Base-by-base conservation (phyloP, 2,329 filamentous ascomycete genomes). In the Didymella glomerata region DNA sequence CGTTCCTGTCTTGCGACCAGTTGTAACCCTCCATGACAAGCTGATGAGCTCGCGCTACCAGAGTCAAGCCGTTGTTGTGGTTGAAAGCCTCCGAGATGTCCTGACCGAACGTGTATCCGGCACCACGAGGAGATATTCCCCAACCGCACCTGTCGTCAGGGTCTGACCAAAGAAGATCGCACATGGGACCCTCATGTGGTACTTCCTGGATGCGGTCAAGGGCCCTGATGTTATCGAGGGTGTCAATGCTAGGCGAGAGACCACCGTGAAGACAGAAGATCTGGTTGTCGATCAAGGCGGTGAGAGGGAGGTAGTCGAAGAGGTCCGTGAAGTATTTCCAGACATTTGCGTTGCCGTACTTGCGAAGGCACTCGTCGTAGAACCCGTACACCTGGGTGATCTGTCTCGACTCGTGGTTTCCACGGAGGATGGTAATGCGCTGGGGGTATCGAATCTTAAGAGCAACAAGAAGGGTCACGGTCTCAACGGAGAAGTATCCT, bases 1-100 rank as follows among this genome's bases (percentile, higher is more conserved):
- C 95, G 70, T 99, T 98, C 67, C 94, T 85, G 77, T 98, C 95
- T 79, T 98, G 95, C 67, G 93, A 97, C 95, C 95, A 99, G 79
- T 98, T 99, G 81, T 98, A 99, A 48, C 95, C 95, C 79, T 99
- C 95, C 94, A 98, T 99, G 61, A 99, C 95, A 77, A 99, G 83
- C 82, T 99, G 95, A 84, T 99, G 95, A 55, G 95, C 95, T 79
- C 95, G 87, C 61, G 95, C 95, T 75, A 99, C 96, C 63, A 98
- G 84, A 54, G 94, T 98, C 80, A 99, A 82, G 57, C 93, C 94
- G 75, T 99, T 99, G 85, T 98, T 98, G 78, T 98, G 94, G 80
- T 98, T 98, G 83, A 99, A 99, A 1, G 94, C 94, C 82, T 99
- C 94, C 34, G 92, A 97, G 72, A 98, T 98, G 77, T 98, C 94